Evolutionary conservation across 2,329 filamentous ascomycete species (phyloP), one percentile per base, ranked within the genome.

Genomic region (Thelonectria rubi): DNA sequence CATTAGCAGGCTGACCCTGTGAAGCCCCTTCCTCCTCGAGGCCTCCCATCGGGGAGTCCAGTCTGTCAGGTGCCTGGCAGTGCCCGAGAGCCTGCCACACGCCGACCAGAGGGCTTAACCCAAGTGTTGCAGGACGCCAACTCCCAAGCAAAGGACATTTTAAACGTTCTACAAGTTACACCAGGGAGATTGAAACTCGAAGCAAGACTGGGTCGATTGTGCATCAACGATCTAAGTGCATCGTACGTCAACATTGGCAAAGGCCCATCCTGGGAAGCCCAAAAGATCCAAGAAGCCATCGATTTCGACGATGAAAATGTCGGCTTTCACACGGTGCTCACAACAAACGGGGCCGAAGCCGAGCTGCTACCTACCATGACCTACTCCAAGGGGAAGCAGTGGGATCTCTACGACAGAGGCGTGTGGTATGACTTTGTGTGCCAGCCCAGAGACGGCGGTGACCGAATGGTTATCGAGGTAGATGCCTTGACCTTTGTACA

Each of bases 391-490:
- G 55, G 65, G 14, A 12, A 21, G 6, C 30, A 55, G 3, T 76
- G 73, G 74, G 26, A 40, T 4, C 40, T 65, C 1, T 45, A 24
- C 14, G 50, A 54, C 2, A 72, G 61, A 18, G 46, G 68, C 11
- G 66, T 68, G 5, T 70, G 56, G 18, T 76, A 74, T 20, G 70
- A 74, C 26, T 59, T 77, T 14, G 40, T 66, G 17, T 77, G 74
- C 43, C 47, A 15, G 9, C 43, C 48, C 3, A 53, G 54, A 12
- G 34, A 62, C 1, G 42, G 46, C 34, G 34, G 17, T 3, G 26
- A 62, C 14, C 30, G 46, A 1, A 65, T 73, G 47, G 37, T 66
- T 14, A 55, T 77, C 5, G 70, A 73, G 18, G 59, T 77, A 1
- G 67, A 76, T 20, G 70, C 72, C 7, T 43, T 68, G 4, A 73